Base-by-base conservation (phyloP, 768 basidiomycete species). In the Mycena chlorophos region DNA sequence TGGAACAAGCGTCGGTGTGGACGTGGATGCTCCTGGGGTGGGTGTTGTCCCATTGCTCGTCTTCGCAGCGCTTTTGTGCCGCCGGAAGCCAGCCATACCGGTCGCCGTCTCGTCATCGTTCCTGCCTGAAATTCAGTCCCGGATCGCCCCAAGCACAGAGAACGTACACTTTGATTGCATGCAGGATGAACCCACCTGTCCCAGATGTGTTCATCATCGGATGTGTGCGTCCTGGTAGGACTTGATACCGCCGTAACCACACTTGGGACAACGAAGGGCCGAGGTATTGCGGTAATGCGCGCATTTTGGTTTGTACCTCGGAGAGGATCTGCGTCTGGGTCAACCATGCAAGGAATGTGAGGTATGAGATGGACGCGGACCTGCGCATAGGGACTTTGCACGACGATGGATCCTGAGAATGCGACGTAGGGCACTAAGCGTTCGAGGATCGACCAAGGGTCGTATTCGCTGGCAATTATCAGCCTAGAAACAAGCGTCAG, bases 181-280 rank as follows among this genome's bases (percentile, higher is more conserved):
- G 86, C 27, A 98, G 78, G 40, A 98, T 72, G 71, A 85, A 97
- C 0, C 97, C 96, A 14, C 94, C 95, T 1, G 88, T 86, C 12
- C 91, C 92, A 20, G 91, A 88, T 55, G 86, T 90, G 53, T 79
- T 87, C 97, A 99, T 98, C 60, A 83, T 85, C 3, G 97, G 97
- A 74, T 99, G 97, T 37, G 92, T 96, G 30, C 97, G 81, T 22
- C 97, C 96, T 22, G 97, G 97, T n/a, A 99, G 78, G 16, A 94
- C 87, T 69, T 98, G 96, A 73, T 98, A 99, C 59, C 84, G 82
- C 26, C 96, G 84, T 38, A 92, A 70, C 88, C 91, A 98, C 12
- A 84, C 78, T 71, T 98, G 96, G 2, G 90, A 88, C 27, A 98
- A 73, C 16, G 80, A 85, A 6, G 93, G 88, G 28, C 84, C 86